A percentile compares a stretch with the other conserved stretches of the same genome.
Evolutionary conservation across 73 alveolate species (phyloP).

Genomic region (Paramecium biaurelia): DNA sequence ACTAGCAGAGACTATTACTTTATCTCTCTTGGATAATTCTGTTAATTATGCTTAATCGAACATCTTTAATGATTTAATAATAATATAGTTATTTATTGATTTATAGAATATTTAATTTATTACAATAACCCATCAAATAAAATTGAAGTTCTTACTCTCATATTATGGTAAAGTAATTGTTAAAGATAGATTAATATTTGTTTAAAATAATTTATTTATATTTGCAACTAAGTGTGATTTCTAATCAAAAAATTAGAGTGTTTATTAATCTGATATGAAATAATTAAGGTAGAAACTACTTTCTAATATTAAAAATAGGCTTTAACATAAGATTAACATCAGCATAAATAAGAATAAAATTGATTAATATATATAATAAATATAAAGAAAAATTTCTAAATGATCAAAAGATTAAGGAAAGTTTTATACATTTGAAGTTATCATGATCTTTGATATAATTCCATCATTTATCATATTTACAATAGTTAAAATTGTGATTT

Average conservation of each 20-base stretch:
- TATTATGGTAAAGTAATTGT: not conserved
- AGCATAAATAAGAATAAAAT: no score
- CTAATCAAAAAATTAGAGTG: not conserved
- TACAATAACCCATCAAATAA: not conserved
- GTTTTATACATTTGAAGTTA: conserved; percentile 16
- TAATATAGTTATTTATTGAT: not conserved
- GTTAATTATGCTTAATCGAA: not conserved
- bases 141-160: not conserved
- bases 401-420: conserved; percentile 40
- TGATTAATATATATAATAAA: no score
- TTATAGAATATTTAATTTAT: not conserved
- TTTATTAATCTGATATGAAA: no score
- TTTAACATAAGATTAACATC: not conserved
- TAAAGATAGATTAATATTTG: not conserved
- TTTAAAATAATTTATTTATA: no score
- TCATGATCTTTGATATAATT: no score
- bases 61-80: not conserved
- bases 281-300: not conserved
- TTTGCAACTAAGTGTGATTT: not conserved
- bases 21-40: not conserved
- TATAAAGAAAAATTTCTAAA: not conserved
- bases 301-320: not conserved
- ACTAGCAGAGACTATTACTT: not conserved
- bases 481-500: no score
- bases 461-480: no score